Evolutionary conservation across 208 protist species (phyloP).

Genomic region (Novymonas esmeraldas): DNA sequence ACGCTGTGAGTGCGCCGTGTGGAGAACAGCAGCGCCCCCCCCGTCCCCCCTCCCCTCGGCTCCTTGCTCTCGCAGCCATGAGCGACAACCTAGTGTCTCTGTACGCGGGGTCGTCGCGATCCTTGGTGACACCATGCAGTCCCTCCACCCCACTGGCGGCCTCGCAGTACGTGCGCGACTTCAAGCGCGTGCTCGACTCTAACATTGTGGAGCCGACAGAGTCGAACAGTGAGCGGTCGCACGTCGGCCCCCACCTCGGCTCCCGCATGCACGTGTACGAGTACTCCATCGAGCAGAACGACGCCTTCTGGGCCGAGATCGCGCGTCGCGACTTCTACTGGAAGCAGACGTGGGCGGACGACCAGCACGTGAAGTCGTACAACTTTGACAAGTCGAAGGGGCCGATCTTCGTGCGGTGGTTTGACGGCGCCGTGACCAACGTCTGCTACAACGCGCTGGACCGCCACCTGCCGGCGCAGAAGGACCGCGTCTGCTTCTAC

Average conservation of each 20-base stretch:
- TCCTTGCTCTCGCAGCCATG: background rate
- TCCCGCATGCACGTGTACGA: conserved; percentile 69
- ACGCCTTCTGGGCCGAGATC: conserved; percentile 67
- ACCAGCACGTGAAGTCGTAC: conserved; percentile 60
- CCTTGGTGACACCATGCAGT: background rate
- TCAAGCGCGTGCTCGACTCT: conserved; percentile 5
- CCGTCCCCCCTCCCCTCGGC: background rate
- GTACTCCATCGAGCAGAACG: conserved; percentile 62
- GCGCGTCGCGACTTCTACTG: conserved; percentile 75
- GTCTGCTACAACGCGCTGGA: conserved; percentile 94
- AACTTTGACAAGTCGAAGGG: conserved; percentile 83
- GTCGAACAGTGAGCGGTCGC: conserved; percentile 34
- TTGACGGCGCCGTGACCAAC: conserved; percentile 77
- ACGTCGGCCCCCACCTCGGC: conserved; percentile 40
- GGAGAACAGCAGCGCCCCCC: background rate
- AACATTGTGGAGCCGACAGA: conserved; percentile 1
- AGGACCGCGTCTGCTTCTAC: conserved; percentile 84
- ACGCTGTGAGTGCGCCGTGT: too few relatives aligned
- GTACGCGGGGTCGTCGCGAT: background rate
- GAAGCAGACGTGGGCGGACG: conserved; percentile 60
- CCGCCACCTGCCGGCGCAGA: conserved; percentile 68
- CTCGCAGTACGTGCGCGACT: conserved; percentile 19
- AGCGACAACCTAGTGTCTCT: background rate
- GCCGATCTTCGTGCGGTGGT: conserved; percentile 80
- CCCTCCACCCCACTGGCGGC: background rate